Evolutionary conservation across 169 alveolate genomes (phyloP), one percentile per base, ranked within the genome.

Genomic region (Cryptosporidium tyzzeri): DNA sequence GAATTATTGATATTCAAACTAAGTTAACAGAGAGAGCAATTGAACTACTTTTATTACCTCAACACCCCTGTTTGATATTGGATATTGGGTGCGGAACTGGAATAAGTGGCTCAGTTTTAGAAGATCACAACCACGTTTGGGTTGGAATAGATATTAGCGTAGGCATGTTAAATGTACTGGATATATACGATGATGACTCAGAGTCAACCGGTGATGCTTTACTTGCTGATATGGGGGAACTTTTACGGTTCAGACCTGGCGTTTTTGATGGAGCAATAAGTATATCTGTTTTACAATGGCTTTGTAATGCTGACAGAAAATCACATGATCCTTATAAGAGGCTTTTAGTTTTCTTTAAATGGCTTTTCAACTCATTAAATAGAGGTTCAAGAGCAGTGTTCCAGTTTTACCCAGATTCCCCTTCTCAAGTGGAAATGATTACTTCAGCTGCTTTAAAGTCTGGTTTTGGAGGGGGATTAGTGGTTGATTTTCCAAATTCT

Each of bases 41-140:
- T 16, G 97, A 96, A 75, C 92, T 96, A 67, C 87, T 96, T 41
- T 93, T 95, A 48, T 92, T 95, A 26, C 96, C 97, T n/a, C 95
- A 94, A 70, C 92, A 94, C 55, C 93, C 94, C 21, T 93, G 97
- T 73, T 92, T 97, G 69, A 92, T 98, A 4, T 93, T 98, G 33
- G 99, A 98, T 94, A 96, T 98, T 51, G 99, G 99, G n/a, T 98
- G 99, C 85, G 99, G 99, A n/a, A 94, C 97, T 69, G 99, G 99
- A 6, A 89, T 98, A 45, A 95, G 98, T 85, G 99, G 99, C 8
- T 89, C 94, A 67, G 97, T 96, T 26, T 86, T 98, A 65, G 93
- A 96, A 33, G 98, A 97, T 37, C 91, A 93, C 69, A 97, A 95
- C 71, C 96, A 97, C 74, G 93, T 93, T 70, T 98, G 99, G 99